Evolutionary conservation across 495 filamentous ascomycete genomes (phyloP).

Genomic region (Hypoxylon trugodes): DNA sequence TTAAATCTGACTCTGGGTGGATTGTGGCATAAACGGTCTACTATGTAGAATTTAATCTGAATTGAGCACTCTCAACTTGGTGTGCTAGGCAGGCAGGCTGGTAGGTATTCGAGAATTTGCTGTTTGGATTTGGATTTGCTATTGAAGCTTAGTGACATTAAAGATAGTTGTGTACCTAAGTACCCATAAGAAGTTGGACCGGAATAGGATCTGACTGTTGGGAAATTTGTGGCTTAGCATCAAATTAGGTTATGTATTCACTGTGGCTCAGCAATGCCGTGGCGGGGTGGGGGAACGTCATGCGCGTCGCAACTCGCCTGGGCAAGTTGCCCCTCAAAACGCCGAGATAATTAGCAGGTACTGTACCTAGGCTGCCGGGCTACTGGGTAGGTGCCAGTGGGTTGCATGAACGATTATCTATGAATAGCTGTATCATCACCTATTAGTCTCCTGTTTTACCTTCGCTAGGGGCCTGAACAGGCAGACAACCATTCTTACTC

Average conservation of each 20-base stretch:
- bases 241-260: not conserved
- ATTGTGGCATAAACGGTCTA: too few relatives aligned
- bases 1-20: too few relatives aligned
- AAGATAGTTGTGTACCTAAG: too few relatives aligned
- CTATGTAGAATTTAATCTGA: too few relatives aligned
- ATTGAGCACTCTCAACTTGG: too few relatives aligned
- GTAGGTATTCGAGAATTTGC: too few relatives aligned
- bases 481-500: slow-evolving; percentile 1
- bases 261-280: slow-evolving; percentile 17
- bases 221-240: slow-evolving; percentile 20
- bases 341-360: slow-evolving; percentile 11
- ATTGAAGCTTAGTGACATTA: too few relatives aligned
- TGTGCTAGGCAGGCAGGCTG: too few relatives aligned
- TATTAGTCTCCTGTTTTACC: slow-evolving; percentile 29
- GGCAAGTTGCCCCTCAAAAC: slow-evolving; percentile 31
- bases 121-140: too few relatives aligned
- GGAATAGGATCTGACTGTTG: not conserved
- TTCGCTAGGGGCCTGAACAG: slow-evolving; percentile 5
- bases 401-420: slow-evolving; percentile 19
- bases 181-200: too few relatives aligned
- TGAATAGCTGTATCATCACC: slow-evolving; percentile 25
- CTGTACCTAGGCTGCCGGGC: too few relatives aligned
- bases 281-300: slow-evolving; percentile 44
- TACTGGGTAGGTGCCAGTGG: too few relatives aligned
- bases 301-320: slow-evolving; percentile 35